Conservation (phyloP, 2,329 filamentous ascomycete genomes). For the Fusarium euwallaceae region DNA sequence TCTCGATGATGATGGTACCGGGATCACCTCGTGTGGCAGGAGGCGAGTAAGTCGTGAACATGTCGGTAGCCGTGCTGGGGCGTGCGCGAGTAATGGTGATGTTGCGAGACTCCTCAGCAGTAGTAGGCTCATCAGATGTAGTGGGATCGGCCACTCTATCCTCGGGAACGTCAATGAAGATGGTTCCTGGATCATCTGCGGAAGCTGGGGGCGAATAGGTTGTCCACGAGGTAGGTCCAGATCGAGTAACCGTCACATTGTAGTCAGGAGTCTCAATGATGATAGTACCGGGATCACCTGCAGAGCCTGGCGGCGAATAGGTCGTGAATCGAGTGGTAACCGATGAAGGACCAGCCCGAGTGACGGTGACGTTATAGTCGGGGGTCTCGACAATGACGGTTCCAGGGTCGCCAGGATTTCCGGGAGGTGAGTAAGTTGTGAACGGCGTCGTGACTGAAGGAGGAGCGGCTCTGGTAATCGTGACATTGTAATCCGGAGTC, state of each 20-base stretch:
- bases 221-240: background rate
- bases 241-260: conserved; percentile 2
- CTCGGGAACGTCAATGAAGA: background rate
- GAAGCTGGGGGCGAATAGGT: background rate
- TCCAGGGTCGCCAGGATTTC: conserved; percentile 1
- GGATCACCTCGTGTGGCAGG: conserved; percentile 31
- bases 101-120: conserved; percentile 6
- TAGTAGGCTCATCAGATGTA: background rate
- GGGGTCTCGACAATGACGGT: conserved; percentile 15
- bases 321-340: background rate
- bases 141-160: background rate
- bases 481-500: conserved; percentile 12
- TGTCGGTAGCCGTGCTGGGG: conserved; percentile 26
- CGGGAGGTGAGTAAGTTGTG: conserved; percentile 2
- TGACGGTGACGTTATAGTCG: conserved; percentile 24
- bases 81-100: conserved; percentile 27
- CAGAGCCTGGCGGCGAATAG: conserved; percentile 15
- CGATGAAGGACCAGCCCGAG: background rate
- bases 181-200: background rate
- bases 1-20: conserved; percentile 21
- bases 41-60: conserved; percentile 27
- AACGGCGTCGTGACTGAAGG: background rate
- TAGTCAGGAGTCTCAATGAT: conserved; percentile 25
- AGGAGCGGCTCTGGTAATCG: background rate
- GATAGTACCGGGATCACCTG: conserved; percentile 31